phyloP scores from a whole-genome alignment of 1,284 basidiomycete genomes.

The Coniophora puteana region DNA sequence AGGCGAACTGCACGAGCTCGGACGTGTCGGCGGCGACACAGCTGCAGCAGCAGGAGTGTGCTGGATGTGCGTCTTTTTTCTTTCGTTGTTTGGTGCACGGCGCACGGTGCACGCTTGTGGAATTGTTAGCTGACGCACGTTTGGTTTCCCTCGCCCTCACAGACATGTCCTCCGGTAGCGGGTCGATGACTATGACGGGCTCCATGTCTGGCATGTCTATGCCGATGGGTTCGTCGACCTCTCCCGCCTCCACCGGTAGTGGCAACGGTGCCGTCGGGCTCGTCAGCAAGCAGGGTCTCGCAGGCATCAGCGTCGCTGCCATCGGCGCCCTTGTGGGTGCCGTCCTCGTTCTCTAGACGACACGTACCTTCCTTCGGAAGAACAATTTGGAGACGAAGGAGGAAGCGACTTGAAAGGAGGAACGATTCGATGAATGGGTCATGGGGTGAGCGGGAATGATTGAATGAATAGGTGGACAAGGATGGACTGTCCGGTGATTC shows the following conservation, averaged over 20 bases:
- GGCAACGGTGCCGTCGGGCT: conserved; percentile 17
- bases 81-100: background rate
- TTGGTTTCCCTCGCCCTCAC: background rate
- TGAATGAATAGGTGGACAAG: background rate
- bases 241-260: conserved; percentile 3
- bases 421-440: background rate
- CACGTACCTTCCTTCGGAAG: too few species aligned
- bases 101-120: background rate
- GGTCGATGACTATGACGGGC: background rate
- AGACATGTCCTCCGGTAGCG: background rate
- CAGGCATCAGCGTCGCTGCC: conserved; percentile 18
- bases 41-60: conserved; percentile 14
- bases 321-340: conserved; percentile 24
- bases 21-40: conserved; percentile 10
- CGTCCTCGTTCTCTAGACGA: conserved; percentile 19
- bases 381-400: background rate
- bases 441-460: background rate
- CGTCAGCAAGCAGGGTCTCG: conserved; percentile 13
- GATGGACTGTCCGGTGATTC: conserved; percentile 3
- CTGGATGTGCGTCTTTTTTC: conserved; percentile 8
- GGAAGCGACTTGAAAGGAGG: background rate
- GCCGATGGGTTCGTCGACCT: conserved; percentile 1
- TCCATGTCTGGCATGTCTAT: background rate
- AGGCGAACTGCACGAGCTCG: conserved; percentile 9
- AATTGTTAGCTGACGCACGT: background rate